These are phyloP conservation scores for Macrotyloma uniflorum DNA, from an alignment of 306 rosid genomes.

Conservation along the genomic window DNA sequence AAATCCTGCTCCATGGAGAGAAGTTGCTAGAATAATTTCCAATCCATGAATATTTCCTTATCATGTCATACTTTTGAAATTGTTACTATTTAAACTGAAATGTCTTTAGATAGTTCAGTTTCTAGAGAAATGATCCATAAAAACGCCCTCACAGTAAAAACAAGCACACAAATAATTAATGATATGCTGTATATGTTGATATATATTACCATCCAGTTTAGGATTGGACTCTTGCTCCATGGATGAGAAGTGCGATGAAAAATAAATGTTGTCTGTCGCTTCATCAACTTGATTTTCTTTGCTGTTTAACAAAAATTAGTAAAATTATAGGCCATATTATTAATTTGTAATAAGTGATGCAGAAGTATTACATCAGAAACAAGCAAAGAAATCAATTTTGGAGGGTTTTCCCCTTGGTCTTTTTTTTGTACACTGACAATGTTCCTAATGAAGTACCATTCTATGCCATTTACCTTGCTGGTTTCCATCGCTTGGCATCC, in stretches of 20 bases:
- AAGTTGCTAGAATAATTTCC: neutral
- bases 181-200: conserved; percentile 3
- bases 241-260: conserved; percentile 96
- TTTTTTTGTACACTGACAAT: conserved; percentile 8
- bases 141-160: neutral
- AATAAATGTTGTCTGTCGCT: conserved; percentile 87
- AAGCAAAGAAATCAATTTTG: neutral
- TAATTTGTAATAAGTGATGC: neutral
- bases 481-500: conserved; percentile 52
- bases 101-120: conserved; percentile 15
- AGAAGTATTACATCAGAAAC: conserved; percentile 1
- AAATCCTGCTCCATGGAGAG: no score
- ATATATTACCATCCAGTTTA: conserved; percentile 86
- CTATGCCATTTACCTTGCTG: conserved; percentile 58
- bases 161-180: neutral
- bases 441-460: conserved; percentile 21
- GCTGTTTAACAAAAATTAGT: conserved; percentile 45
- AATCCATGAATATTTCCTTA: conserved; percentile 12
- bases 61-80: neutral
- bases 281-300: conserved; percentile 78
- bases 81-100: conserved; percentile 8
- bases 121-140: neutral
- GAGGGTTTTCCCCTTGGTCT: neutral
- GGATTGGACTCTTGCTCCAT: conserved; percentile 90
- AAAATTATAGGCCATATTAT: conserved; percentile 1